These are phyloP conservation scores for Sporothrix pallida DNA, from an alignment of 2,329 filamentous ascomycete genomes.

Conservation along the genomic window DNA sequence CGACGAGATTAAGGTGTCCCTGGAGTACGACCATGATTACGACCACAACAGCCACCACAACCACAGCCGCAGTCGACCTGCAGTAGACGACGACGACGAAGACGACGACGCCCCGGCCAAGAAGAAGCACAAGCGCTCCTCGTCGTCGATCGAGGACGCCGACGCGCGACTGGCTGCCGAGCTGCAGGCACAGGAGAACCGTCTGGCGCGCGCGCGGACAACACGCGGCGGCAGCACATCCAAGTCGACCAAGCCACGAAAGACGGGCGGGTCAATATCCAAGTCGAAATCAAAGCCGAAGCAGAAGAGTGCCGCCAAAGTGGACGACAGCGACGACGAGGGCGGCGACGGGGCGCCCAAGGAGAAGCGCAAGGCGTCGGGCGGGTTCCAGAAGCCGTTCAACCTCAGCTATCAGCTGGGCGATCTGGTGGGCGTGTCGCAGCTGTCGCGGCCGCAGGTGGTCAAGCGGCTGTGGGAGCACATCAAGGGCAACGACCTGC, in stretches of 20 bases:
- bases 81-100: constrained; percentile 48
- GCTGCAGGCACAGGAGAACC: constrained; percentile 91
- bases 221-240: constrained; percentile 75
- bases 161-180: constrained; percentile 87
- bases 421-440: constrained; percentile 71
- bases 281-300: constrained; percentile 66
- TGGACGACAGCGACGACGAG: constrained; percentile 68
- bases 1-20: constrained; percentile 38
- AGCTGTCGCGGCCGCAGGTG: constrained; percentile 92
- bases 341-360: constrained; percentile 71
- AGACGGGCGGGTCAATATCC: constrained; percentile 53
- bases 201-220: constrained; percentile 66
- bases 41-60: constrained; percentile 40
- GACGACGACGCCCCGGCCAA: constrained; percentile 47
- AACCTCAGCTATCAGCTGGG: constrained; percentile 72
- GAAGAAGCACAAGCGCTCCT: constrained; percentile 72
- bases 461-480: constrained; percentile 97
- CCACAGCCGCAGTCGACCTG: not conserved
- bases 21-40: constrained; percentile 49
- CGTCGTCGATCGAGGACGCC: constrained; percentile 66
- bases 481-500: constrained; percentile 85
- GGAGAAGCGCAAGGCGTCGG: constrained; percentile 81
- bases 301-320: constrained; percentile 55
- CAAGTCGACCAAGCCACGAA: constrained; percentile 44
- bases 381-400: constrained; percentile 91